Conservation (phyloP, 257 asterid genomes). For the Ehretia macrophylla region DNA sequence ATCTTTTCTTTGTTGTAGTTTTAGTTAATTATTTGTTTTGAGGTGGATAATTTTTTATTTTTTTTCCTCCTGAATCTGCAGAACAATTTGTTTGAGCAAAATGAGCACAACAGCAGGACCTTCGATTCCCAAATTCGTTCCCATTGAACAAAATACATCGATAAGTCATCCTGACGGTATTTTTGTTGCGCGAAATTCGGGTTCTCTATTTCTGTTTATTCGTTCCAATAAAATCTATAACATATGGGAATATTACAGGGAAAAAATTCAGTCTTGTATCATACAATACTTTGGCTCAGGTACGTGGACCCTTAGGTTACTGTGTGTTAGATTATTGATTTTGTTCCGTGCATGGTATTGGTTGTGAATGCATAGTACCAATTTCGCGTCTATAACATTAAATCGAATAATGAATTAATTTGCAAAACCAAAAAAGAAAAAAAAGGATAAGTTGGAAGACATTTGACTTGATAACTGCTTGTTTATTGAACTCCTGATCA, state of each 20-base stretch:
- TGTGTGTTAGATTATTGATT: not conserved
- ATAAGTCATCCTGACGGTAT: conserved; percentile 54
- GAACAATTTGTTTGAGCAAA: conserved; percentile 46
- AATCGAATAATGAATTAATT: no score
- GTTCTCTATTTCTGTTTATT: not conserved
- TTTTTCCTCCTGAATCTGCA: conserved; percentile 15
- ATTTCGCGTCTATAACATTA: not conserved
- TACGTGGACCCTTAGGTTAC: conserved; percentile 15
- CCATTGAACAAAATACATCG: conserved; percentile 63
- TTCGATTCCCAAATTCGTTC: conserved; percentile 60
- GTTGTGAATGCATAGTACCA: not conserved
- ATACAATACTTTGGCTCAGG: conserved; percentile 93
- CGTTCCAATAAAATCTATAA: not conserved
- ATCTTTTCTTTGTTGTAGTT: no score
- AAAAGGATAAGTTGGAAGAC: not conserved
- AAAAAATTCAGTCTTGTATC: conserved; percentile 74
- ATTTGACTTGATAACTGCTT: no score
- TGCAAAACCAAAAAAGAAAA: not conserved
- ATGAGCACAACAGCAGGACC: conserved; percentile 60
- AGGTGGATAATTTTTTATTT: not conserved
- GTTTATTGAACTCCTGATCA: no score
- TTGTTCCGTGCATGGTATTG: not conserved
- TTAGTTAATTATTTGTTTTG: not conserved
- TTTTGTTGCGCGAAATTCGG: conserved; percentile 9
- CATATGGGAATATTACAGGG: conserved; percentile 39